A percentile compares a stretch with the other conserved stretches of the same genome.
phyloP scores from a whole-genome alignment of 176 grass and related monocot genomes.

The Ensete glaucum region DNA sequence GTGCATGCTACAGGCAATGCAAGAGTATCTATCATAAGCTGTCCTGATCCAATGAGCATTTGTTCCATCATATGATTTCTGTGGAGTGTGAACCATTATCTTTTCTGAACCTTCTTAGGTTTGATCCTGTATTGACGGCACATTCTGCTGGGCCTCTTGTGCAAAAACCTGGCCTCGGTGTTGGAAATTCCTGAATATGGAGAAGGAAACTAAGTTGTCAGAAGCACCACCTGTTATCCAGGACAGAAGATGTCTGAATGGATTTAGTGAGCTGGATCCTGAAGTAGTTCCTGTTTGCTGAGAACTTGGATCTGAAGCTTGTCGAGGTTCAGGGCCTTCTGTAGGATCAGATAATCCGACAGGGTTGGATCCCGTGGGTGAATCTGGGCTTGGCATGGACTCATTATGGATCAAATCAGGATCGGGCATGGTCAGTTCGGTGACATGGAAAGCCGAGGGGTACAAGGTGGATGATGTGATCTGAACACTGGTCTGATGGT shows the following conservation, averaged over 20 bases:
- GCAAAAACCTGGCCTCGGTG: constrained; percentile 55
- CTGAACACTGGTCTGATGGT: constrained; percentile 80
- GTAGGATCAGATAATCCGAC: constrained; percentile 15
- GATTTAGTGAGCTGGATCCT: constrained; percentile 38
- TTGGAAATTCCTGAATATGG: constrained; percentile 72
- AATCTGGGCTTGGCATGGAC: constrained; percentile 12
- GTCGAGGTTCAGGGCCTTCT: constrained; percentile 19
- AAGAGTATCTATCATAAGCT: too few relatives aligned
- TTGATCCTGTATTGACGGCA: not conserved
- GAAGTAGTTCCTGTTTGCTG: constrained; percentile 39
- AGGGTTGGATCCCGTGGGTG: constrained; percentile 24
- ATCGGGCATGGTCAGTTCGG: constrained; percentile 48
- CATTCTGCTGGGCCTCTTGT: not conserved
- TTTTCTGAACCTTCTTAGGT: too few relatives aligned
- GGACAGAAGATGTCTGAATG: constrained; percentile 57
- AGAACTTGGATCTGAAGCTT: constrained; percentile 36
- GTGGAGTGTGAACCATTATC: too few relatives aligned
- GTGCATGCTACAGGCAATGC: too few relatives aligned
- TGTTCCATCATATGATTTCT: too few relatives aligned
- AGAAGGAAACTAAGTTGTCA: constrained; percentile 88
- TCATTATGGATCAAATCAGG: constrained; percentile 27
- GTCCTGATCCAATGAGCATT: too few relatives aligned
- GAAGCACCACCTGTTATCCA: constrained; percentile 67
- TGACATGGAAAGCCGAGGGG: constrained; percentile 85
- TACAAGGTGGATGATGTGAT: constrained; percentile 82